phyloP scores from a whole-genome alignment of 129 eudicot genomes.

The Pulicaria dysenterica region DNA sequence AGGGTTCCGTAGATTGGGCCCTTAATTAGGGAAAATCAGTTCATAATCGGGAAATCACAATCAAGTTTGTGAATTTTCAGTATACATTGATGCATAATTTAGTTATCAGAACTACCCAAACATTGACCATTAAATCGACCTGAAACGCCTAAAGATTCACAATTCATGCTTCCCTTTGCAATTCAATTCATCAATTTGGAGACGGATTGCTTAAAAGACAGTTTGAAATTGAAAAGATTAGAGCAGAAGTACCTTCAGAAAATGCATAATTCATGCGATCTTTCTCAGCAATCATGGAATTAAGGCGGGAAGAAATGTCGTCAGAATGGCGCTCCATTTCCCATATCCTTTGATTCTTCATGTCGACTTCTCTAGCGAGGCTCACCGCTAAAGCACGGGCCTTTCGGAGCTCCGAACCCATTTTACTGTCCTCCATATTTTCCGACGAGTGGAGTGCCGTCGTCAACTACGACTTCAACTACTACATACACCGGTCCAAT shows the following conservation, averaged over 20 bases:
- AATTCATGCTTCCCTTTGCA: neutral
- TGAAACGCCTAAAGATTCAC: neutral
- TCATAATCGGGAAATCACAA: neutral
- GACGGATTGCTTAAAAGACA: neutral
- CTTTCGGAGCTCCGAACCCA: constrained; percentile 37
- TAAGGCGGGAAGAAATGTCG: constrained; percentile 45
- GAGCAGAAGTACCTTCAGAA: constrained; percentile 36
- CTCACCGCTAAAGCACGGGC: constrained; percentile 44
- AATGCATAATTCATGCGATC: constrained; percentile 54
- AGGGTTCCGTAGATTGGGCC: constrained; percentile 16
- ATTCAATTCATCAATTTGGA: neutral
- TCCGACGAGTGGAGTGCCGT: constrained; percentile 7
- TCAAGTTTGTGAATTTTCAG: neutral
- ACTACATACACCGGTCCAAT: neutral
- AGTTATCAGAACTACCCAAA: neutral
- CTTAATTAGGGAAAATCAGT: neutral
- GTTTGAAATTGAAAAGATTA: neutral
- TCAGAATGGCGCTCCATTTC: constrained; percentile 44
- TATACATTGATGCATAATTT: neutral
- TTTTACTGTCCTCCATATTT: constrained; percentile 34
- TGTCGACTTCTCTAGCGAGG: constrained; percentile 55
- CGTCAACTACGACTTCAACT: neutral
- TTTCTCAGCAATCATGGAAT: constrained; percentile 54
- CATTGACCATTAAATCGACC: constrained; percentile 20
- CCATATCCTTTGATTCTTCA: constrained; percentile 50